phyloP scores from a whole-genome alignment of 1,284 basidiomycete genomes.

The Heterobasidion parviporum region DNA sequence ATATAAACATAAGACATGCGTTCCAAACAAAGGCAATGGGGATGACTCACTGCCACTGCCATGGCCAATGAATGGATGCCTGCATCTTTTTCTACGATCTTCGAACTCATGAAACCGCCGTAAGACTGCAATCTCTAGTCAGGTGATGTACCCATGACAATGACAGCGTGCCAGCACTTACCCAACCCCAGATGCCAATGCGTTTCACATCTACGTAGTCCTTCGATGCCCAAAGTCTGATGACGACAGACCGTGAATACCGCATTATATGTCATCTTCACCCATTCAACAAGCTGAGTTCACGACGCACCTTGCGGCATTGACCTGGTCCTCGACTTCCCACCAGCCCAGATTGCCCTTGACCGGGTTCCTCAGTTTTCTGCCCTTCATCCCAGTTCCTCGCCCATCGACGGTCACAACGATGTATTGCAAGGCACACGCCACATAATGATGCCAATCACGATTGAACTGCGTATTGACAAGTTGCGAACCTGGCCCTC shows the following conservation, averaged over 20 bases:
- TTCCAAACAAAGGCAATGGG: not conserved
- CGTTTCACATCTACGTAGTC: slow-evolving; percentile 73
- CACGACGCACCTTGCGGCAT: slow-evolving; percentile 62
- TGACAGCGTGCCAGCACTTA: slow-evolving; percentile 27
- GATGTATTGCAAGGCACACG: slow-evolving; percentile 77
- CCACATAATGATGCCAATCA: slow-evolving; percentile 86
- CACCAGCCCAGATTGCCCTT: slow-evolving; percentile 79
- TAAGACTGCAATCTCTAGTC: slow-evolving; percentile 55
- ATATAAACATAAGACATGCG: not conserved
- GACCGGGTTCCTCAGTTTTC: slow-evolving; percentile 75
- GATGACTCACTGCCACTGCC: slow-evolving; percentile 69
- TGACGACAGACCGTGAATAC: not conserved
- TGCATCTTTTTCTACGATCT: slow-evolving; percentile 81
- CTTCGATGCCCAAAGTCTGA: slow-evolving; percentile 66
- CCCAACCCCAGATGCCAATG: slow-evolving; percentile 96
- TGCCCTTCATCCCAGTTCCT: slow-evolving; percentile 90
- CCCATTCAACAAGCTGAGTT: not conserved
- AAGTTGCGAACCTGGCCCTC: slow-evolving; percentile 81
- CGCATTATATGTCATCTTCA: not conserved
- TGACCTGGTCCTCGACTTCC: slow-evolving; percentile 85
- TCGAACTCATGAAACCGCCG: slow-evolving; percentile 89
- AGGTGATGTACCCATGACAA: slow-evolving; percentile 2
- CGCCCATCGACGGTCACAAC: slow-evolving; percentile 86
- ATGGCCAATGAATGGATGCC: slow-evolving; percentile 86
- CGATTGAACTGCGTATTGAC: slow-evolving; percentile 61